phyloP scores from a whole-genome alignment of 1,284 basidiomycete species.

The Cerioporus squamosus region DNA sequence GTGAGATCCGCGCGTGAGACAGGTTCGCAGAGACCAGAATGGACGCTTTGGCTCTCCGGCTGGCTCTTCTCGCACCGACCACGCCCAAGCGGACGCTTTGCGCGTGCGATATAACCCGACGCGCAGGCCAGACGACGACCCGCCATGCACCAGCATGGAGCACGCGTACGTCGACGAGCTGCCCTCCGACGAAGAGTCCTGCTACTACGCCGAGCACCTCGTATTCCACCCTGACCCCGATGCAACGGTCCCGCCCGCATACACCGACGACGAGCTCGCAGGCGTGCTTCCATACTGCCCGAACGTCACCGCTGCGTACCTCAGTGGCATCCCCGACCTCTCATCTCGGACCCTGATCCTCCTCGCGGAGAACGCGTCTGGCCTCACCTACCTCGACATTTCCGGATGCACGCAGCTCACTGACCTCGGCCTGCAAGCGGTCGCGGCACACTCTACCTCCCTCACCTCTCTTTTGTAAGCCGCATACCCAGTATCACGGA shows the following conservation, averaged over 20 bases:
- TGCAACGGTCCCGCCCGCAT: constrained; percentile 28
- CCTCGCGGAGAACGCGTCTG: constrained; percentile 67
- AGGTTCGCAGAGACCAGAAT: not conserved
- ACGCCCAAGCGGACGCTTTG: not conserved
- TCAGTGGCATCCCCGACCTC: constrained; percentile 69
- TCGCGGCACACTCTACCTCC: constrained; percentile 69
- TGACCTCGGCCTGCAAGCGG: constrained; percentile 72
- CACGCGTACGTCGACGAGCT: constrained; percentile 30
- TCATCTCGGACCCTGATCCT: constrained; percentile 72
- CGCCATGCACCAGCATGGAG: constrained; percentile 25
- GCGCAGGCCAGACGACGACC: not conserved
- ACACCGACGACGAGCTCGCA: constrained; percentile 72
- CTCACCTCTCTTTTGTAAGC: constrained; percentile 79
- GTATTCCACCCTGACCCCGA: constrained; percentile 44
- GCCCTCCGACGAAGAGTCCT: constrained; percentile 47
- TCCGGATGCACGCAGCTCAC: constrained; percentile 78
- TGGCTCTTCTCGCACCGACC: not conserved
- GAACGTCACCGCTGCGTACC: constrained; percentile 74
- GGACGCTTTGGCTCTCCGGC: constrained; percentile 1
- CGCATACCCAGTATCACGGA: constrained; percentile 76
- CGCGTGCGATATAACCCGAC: constrained; percentile 1
- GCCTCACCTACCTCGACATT: constrained; percentile 80
- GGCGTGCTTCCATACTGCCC: constrained; percentile 65
- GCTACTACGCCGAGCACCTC: constrained; percentile 58
- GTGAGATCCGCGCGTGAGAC: too few relatives aligned